Base-by-base conservation (phyloP, 129 eudicot genomes). In the Silybum marianum region DNA sequence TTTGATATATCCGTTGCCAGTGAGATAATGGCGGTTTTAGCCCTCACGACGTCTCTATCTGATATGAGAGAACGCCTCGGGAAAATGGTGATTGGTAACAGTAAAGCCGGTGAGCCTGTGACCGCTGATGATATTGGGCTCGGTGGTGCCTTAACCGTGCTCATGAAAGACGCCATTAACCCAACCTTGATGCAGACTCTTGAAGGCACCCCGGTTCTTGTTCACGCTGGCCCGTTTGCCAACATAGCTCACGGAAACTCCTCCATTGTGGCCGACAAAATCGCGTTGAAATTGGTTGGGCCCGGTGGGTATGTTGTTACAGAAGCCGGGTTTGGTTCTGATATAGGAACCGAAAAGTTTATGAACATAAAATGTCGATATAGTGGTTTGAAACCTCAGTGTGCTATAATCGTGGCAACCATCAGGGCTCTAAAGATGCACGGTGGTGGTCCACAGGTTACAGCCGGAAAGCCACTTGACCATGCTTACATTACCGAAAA, bases 21-120 rank as follows among this genome's bases (percentile, higher is more conserved):
- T 86, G 98, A 96, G 85, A 96, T 96, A 85, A 96, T 93, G 99
- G 99, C 99, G 22, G 98, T 96, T 73, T 77, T 96, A 73, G 99
- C 98, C 72, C 97, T 96, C 65, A 96, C 99, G 9, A 96, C 97
- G n/a, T 93, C 97, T 67, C 74, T 96, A 40, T 84, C 91, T 28
- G 99, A 96, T 85, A 96, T 96, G 98, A 88, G 99, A 76, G 97
- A 96, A 82, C 89, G 99, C 69, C 95, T 96, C 11, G 99, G 99
- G 21, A 96, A 91, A 69, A 96, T 96, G 99, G 99, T 96, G 71
- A 79, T 96, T 60, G 98, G 97, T 39, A 96, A 96, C 77, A 93
- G 97, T 85, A 91, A 83, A 83, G 84, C 92, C 2, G 98, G 99
- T 22, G 95, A 96, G 7, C 98, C 99, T 1, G 86, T 96, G 66